These are phyloP conservation scores for Senna siamea DNA, from an alignment of 306 rosid genomes.

Conservation along the genomic window DNA sequence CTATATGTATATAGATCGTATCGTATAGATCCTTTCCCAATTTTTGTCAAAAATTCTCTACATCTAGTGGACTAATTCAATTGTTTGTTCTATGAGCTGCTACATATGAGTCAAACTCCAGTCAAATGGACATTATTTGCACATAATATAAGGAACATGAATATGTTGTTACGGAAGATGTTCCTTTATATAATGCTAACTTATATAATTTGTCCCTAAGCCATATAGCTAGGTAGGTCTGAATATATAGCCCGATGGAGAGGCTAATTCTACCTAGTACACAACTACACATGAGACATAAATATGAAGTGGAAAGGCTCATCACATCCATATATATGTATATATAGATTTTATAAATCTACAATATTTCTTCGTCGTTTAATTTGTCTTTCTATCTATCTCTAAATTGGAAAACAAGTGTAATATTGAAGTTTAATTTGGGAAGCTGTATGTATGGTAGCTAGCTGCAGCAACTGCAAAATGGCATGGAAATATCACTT, in stretches of 20 bases:
- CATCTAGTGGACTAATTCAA: background rate
- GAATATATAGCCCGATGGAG: constrained; percentile 5
- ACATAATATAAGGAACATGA: constrained; percentile 5
- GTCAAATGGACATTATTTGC: constrained; percentile 32
- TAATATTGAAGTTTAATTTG: background rate
- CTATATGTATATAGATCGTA: constrained; percentile 2
- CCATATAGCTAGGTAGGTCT: constrained; percentile 38
- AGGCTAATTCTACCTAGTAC: constrained; percentile 35
- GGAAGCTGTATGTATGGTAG: no score
- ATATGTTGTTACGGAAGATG: constrained; percentile 20
- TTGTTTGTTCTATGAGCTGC: background rate
- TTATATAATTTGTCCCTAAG: constrained; percentile 32
- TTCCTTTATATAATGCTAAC: background rate
- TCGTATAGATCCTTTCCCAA: background rate
- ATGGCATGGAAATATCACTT: constrained; percentile 38
- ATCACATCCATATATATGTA: constrained; percentile 5
- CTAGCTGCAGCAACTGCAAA: constrained; percentile 26
- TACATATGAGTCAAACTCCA: background rate
- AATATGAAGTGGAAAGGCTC: constrained; percentile 22
- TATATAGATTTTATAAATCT: no score
- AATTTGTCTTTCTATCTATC: no score
- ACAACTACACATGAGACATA: constrained; percentile 25
- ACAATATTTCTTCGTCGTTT: no score
- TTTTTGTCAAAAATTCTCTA: background rate
- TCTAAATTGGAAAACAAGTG: background rate